Conservation (phyloP, 331 rosid genomes). For the Spiraea crenata region DNA sequence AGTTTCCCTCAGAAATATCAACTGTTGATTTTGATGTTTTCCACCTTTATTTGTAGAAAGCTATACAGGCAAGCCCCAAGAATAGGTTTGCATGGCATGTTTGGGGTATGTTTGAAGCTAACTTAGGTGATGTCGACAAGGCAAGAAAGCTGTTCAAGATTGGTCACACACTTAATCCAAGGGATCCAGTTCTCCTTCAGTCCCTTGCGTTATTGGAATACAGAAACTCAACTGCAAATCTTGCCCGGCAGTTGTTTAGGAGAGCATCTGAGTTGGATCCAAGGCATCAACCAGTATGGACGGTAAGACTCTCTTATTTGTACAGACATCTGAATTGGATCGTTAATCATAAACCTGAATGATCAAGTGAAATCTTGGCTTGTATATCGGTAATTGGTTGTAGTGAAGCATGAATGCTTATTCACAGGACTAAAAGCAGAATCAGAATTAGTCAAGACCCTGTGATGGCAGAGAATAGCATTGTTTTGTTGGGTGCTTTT, state of each 20-base stretch:
- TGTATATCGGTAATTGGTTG: neutral
- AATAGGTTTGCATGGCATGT: constrained; percentile 96
- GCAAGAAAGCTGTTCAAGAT: constrained; percentile 83
- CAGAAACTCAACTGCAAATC: constrained; percentile 68
- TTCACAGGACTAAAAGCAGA: neutral
- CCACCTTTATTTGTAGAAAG: constrained; percentile 50
- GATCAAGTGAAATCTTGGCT: neutral
- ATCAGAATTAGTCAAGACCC: neutral
- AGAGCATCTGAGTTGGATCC: constrained; percentile 88
- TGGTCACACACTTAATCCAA: constrained; percentile 85
- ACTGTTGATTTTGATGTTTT: constrained; percentile 6
- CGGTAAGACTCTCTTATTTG: constrained; percentile 45
- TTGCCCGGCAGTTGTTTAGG: constrained; percentile 79
- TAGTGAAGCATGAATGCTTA: neutral
- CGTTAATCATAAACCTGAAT: neutral
- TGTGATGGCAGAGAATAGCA: neutral
- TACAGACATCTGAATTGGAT: constrained; percentile 5
- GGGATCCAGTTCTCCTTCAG: constrained; percentile 93
- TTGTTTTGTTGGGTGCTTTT: neutral
- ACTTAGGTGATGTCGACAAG: constrained; percentile 57
- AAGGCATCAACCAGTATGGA: constrained; percentile 96
- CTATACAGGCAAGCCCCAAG: constrained; percentile 93
- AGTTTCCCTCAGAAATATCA: neutral
- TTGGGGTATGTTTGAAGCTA: constrained; percentile 97
- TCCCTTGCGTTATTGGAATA: constrained; percentile 94